Conservation (phyloP, 495 filamentous ascomycete species). For the Aspergillus wentii region DNA sequence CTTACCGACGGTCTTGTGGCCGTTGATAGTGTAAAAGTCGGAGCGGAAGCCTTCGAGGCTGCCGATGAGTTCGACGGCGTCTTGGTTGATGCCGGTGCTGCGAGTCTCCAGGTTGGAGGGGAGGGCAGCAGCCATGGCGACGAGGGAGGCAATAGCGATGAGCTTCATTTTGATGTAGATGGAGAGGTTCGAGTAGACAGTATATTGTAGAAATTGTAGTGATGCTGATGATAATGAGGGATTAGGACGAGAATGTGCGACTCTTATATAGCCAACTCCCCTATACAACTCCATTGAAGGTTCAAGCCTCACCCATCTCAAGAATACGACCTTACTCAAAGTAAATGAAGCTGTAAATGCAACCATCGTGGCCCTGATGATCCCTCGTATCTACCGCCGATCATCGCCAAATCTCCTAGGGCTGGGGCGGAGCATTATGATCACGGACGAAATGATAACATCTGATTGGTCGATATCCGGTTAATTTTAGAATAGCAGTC, state of each 20-base stretch:
- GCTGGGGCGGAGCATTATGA: too few relatives aligned
- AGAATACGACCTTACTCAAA: too few relatives aligned
- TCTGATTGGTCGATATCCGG: too few relatives aligned
- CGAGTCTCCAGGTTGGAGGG: background rate
- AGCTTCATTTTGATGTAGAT: conserved; percentile 1
- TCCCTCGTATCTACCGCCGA: conserved; percentile 1
- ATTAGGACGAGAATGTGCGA: too few relatives aligned
- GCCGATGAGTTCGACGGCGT: conserved; percentile 10
- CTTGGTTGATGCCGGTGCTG: conserved; percentile 2
- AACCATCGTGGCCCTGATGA: background rate
- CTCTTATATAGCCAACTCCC: too few relatives aligned
- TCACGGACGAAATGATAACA: too few relatives aligned
- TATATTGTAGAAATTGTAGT: too few relatives aligned
- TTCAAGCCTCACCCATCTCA: too few relatives aligned
- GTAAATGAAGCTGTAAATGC: too few relatives aligned
- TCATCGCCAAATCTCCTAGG: background rate
- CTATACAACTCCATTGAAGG: too few relatives aligned
- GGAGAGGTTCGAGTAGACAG: background rate
- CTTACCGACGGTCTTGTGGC: conserved; percentile 7
- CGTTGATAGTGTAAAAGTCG: conserved; percentile 13
- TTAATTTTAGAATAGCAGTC: too few relatives aligned
- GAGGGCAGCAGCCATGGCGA: background rate
- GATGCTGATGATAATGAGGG: too few relatives aligned
- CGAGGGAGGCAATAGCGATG: conserved; percentile 1
- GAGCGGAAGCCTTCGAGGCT: conserved; percentile 13